Evolutionary conservation across 2,329 filamentous ascomycete species (phyloP).

Genomic region (Chaetomium sp.): DNA sequence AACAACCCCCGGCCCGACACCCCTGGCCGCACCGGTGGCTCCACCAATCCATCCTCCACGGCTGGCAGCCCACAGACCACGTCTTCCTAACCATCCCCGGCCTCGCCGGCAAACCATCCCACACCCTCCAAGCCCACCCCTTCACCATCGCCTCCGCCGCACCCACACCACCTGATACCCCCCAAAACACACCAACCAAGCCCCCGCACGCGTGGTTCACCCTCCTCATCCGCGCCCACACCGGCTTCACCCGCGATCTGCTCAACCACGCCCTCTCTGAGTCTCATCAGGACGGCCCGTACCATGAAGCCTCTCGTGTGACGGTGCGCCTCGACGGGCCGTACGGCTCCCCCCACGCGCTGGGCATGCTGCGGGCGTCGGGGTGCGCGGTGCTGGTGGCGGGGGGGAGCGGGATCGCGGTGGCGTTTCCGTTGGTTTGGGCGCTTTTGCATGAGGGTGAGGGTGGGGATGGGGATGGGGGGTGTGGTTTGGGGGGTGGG

Average conservation of each 20-base stretch:
- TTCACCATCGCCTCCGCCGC: slow-evolving; percentile 66
- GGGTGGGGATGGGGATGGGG: not conserved
- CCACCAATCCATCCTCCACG: slow-evolving; percentile 38
- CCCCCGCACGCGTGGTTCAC: slow-evolving; percentile 51
- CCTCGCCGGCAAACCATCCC: slow-evolving; percentile 48
- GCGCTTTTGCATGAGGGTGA: slow-evolving; percentile 43
- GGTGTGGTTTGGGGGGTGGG: not conserved
- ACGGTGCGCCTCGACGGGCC: slow-evolving; percentile 63
- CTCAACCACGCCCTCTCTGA: slow-evolving; percentile 55
- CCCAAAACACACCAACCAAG: not conserved
- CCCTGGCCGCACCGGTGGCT: not conserved
- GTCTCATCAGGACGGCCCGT: too few species aligned
- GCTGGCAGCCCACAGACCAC: slow-evolving; percentile 65
- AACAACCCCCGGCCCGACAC: slow-evolving; percentile 12
- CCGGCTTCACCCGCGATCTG: slow-evolving; percentile 61
- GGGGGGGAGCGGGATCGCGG: slow-evolving; percentile 66
- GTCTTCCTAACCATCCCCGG: slow-evolving; percentile 63
- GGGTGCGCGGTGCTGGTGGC: slow-evolving; percentile 59
- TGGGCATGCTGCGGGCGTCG: slow-evolving; percentile 53
- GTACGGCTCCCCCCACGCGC: slow-evolving; percentile 61
- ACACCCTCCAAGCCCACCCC: slow-evolving; percentile 63
- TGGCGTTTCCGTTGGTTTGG: slow-evolving; percentile 62
- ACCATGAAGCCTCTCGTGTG: slow-evolving; percentile 32
- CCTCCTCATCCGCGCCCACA: slow-evolving; percentile 61
- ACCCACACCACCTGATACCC: slow-evolving; percentile 12